These are phyloP conservation scores for Tricholoma matsutake DNA, from an alignment of 768 basidiomycete genomes.

Conservation along the genomic window DNA sequence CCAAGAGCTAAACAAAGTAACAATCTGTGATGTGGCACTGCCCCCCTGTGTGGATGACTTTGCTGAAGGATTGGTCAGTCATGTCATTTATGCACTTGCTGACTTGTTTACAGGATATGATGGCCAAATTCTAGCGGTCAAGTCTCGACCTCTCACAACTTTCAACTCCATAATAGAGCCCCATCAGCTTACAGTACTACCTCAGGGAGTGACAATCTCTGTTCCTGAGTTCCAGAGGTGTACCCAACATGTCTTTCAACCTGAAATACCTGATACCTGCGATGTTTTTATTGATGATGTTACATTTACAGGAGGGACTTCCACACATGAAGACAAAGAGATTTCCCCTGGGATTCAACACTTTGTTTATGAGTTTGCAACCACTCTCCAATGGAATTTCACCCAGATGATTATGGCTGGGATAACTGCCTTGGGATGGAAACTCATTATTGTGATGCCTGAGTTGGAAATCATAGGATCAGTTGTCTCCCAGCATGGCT, in stretches of 20 bases:
- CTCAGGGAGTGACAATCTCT: slow-evolving; percentile 22
- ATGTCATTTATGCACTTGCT: no score
- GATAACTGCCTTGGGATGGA: slow-evolving; percentile 30
- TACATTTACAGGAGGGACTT: slow-evolving; percentile 19
- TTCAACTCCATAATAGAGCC: no score
- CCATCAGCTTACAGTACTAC: no score
- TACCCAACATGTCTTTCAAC: slow-evolving; percentile 9
- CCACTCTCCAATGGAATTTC: slow-evolving; percentile 20
- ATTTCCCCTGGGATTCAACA: slow-evolving; percentile 24
- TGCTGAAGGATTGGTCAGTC: neutral
- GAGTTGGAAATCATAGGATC: slow-evolving; percentile 28
- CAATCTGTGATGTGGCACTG: no score
- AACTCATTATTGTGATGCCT: slow-evolving; percentile 20
- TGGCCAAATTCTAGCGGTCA: no score
- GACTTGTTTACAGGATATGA: no score
- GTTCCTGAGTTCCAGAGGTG: slow-evolving; percentile 32
- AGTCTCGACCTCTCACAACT: no score
- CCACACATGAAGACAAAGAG: slow-evolving; percentile 13
- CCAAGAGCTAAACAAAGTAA: neutral
- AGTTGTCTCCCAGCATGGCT: slow-evolving; percentile 25
- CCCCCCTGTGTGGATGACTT: neutral
- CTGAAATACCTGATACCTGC: slow-evolving; percentile 10
- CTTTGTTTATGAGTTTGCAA: slow-evolving; percentile 27
- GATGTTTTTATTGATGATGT: slow-evolving; percentile 20
- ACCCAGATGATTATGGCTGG: slow-evolving; percentile 21